Percentiles rank a stretch among this genome's conserved stretches.
These are phyloP conservation scores for Chlorencoelia australis DNA, from an alignment of 2,329 filamentous ascomycete species.

Conservation along the genomic window DNA sequence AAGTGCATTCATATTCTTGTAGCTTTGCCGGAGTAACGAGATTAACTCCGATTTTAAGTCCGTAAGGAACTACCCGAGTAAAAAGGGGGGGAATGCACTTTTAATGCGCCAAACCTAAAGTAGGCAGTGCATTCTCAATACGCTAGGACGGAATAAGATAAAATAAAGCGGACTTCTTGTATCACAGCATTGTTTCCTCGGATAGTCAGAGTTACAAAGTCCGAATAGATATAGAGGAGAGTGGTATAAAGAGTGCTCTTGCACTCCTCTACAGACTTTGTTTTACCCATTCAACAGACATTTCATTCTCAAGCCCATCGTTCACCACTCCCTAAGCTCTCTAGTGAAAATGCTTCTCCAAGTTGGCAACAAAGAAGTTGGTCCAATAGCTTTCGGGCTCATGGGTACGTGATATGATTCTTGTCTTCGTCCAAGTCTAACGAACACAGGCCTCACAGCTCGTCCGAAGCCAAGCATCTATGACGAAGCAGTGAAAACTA, in stretches of 20 bases:
- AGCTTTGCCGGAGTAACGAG: too few species aligned
- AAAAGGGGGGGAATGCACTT: not conserved
- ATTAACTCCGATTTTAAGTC: too few species aligned
- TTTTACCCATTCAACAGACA: not conserved
- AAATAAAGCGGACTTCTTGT: too few species aligned
- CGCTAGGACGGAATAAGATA: too few species aligned
- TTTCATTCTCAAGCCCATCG: not conserved
- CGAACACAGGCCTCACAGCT: not conserved
- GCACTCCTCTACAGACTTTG: not conserved
- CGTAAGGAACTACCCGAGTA: too few species aligned
- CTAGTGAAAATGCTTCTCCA: not conserved
- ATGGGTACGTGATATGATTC: not conserved
- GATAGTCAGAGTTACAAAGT: too few species aligned
- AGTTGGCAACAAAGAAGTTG: not conserved
- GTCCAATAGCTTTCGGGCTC: not conserved
- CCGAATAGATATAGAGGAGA: too few species aligned
- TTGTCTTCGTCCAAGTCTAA: not conserved
- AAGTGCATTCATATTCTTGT: not conserved
- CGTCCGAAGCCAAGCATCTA: not conserved
- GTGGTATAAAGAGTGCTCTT: not conserved
- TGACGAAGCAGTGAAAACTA: not conserved
- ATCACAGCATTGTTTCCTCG: too few species aligned
- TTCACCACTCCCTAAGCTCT: not conserved
- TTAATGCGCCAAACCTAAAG: not conserved
- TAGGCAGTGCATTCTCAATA: not conserved